A percentile compares a stretch with the other conserved stretches of the same genome.
phyloP scores from a whole-genome alignment of 1,284 basidiomycete species.

The Puccinia hordei region DNA sequence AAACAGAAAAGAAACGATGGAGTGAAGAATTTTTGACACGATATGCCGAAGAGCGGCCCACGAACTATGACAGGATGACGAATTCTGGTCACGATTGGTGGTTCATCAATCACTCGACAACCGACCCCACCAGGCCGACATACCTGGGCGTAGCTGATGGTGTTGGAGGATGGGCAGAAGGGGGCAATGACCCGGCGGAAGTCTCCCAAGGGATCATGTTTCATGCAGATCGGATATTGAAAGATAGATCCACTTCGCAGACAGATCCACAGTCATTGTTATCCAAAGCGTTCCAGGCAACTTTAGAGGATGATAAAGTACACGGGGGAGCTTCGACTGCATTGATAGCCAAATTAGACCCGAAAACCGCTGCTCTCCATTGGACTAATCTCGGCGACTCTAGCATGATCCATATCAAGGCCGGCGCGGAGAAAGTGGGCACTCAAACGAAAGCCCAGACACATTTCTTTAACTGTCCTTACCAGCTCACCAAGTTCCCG shows the following conservation, averaged over 20 bases:
- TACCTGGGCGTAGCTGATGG: slow-evolving; percentile 45
- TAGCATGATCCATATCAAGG: slow-evolving; percentile 13
- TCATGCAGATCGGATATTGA: slow-evolving; percentile 21
- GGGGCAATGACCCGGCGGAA: slow-evolving; percentile 40
- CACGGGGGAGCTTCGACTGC: slow-evolving; percentile 39
- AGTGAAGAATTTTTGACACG: not conserved
- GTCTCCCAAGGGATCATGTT: slow-evolving; percentile 46
- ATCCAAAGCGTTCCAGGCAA: slow-evolving; percentile 25
- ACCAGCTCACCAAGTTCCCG: slow-evolving; percentile 48
- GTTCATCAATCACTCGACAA: slow-evolving; percentile 26
- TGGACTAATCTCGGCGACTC: slow-evolving; percentile 45
- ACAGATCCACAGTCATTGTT: not conserved
- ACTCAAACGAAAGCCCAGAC: slow-evolving; percentile 23
- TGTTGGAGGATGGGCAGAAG: slow-evolving; percentile 44
- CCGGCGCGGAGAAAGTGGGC: not conserved
- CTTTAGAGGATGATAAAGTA: slow-evolving; percentile 20
- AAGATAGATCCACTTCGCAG: not conserved
- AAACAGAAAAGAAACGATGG: slow-evolving; percentile 18
- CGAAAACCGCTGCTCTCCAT: not conserved
- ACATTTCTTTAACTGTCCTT: slow-evolving; percentile 51
- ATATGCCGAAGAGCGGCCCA: not conserved
- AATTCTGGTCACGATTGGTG: slow-evolving; percentile 49
- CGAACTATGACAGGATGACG: slow-evolving; percentile 15
- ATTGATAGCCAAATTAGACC: slow-evolving; percentile 36
- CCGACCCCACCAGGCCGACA: not conserved